A percentile compares a stretch with the other conserved stretches of the same genome.
Conservation (phyloP, 768 basidiomycete genomes). For the Suillus plorans region DNA sequence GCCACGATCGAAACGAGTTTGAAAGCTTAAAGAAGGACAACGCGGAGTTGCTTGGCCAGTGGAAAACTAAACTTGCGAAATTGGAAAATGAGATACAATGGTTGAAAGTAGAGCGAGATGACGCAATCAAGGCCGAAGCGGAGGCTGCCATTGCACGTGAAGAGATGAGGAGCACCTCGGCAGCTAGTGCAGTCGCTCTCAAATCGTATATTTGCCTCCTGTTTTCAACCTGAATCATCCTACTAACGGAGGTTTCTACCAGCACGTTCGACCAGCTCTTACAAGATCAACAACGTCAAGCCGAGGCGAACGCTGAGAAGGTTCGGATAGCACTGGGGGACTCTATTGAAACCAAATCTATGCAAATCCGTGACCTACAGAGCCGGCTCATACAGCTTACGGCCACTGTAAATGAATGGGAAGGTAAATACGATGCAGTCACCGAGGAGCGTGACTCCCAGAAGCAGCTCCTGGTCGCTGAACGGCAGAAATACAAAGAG, state of each 20-base stretch:
- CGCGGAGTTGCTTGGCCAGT: background rate
- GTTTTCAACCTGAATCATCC: background rate
- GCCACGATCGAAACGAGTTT: background rate
- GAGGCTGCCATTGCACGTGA: background rate
- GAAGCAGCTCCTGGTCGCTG: background rate
- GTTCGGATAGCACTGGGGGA: background rate
- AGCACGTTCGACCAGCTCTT: background rate
- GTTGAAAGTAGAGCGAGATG: constrained; percentile 1
- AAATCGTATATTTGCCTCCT: background rate
- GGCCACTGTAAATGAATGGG: background rate
- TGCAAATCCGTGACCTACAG: background rate
- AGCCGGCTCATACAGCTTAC: background rate
- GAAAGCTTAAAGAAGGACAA: background rate
- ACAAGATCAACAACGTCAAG: background rate
- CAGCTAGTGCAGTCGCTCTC: background rate
- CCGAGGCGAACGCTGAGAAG: background rate
- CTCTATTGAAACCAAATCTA: background rate
- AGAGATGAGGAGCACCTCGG: background rate
- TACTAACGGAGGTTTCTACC: background rate
- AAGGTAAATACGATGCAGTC: background rate
- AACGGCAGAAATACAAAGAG: background rate
- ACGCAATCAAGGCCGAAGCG: background rate
- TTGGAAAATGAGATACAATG: background rate
- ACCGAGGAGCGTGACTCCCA: background rate
- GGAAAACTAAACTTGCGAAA: background rate